Evolutionary conservation across 306 rosid species (phyloP).

Genomic region (Leucaena leucocephala): DNA sequence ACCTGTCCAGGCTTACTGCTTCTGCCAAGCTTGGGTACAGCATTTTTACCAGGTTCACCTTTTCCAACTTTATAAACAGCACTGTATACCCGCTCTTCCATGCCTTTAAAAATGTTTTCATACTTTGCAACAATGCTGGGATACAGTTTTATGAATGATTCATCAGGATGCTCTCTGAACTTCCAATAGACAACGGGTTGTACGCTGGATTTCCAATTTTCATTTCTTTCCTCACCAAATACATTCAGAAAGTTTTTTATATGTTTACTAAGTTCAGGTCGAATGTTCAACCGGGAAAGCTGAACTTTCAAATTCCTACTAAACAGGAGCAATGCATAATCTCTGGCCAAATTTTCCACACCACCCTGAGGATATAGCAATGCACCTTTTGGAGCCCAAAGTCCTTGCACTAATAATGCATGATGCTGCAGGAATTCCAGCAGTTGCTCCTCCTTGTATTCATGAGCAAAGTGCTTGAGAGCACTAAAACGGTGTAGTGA

Average conservation of each 20-base stretch:
- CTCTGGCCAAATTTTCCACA: conserved; percentile 50
- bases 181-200: conserved; percentile 41
- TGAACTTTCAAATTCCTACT: conserved; percentile 55
- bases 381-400: conserved; percentile 74
- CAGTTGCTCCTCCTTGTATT: conserved; percentile 56
- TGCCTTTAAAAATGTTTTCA: conserved; percentile 42
- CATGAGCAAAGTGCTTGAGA: conserved; percentile 80
- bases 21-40: conserved; percentile 42
- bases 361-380: conserved; percentile 47
- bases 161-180: conserved; percentile 46
- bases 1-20: conserved; percentile 41
- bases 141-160: conserved; percentile 59
- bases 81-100: conserved; percentile 38
- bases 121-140: conserved; percentile 62
- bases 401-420: conserved; percentile 67
- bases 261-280: conserved; percentile 30
- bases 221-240: conserved; percentile 58
- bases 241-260: conserved; percentile 48
- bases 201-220: conserved; percentile 51
- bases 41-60: conserved; percentile 40
- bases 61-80: conserved; percentile 28
- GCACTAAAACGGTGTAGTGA: conserved; percentile 63
- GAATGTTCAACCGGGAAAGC: conserved; percentile 47
- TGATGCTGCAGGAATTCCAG: conserved; percentile 63
- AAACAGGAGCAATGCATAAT: conserved; percentile 53